Percentiles rank a stretch among this genome's conserved stretches.
Evolutionary conservation across 2,329 filamentous ascomycete species (phyloP).

Genomic region (Didymella sp.): DNA sequence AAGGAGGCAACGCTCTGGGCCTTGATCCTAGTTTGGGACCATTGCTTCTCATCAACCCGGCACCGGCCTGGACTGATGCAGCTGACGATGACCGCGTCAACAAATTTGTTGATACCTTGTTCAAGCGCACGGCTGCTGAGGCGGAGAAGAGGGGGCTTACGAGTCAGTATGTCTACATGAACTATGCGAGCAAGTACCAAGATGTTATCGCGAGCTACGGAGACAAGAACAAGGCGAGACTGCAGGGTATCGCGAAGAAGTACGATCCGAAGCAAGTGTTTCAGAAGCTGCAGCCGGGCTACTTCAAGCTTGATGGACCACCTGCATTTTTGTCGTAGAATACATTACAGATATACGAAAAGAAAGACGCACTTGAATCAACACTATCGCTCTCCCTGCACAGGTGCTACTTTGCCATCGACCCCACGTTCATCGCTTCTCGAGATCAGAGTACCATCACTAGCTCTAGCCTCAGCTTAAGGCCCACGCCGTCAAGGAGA

Average conservation of each 20-base stretch:
- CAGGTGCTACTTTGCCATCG: background rate
- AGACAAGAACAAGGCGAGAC: conserved; percentile 38
- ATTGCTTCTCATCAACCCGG: conserved; percentile 28
- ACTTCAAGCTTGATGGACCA: conserved; percentile 51
- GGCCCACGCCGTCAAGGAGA: no score
- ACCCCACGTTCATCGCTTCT: no score
- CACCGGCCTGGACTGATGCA: conserved; percentile 26
- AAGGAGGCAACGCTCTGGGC: conserved; percentile 31
- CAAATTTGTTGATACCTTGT: conserved; percentile 10
- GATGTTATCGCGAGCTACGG: conserved; percentile 55
- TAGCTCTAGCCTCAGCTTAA: background rate
- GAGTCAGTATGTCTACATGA: conserved; percentile 54
- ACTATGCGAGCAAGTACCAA: conserved; percentile 57
- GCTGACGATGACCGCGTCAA: conserved; percentile 28
- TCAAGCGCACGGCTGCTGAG: conserved; percentile 16
- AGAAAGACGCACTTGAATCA: background rate
- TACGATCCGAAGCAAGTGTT: conserved; percentile 55
- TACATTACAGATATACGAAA: background rate
- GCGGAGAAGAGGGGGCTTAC: conserved; percentile 14
- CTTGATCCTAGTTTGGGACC: conserved; percentile 27
- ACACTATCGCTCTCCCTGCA: background rate
- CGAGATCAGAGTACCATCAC: no score
- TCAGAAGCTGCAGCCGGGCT: conserved; percentile 52
- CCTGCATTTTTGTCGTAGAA: background rate
- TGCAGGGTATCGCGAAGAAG: conserved; percentile 46